Base-by-base conservation (phyloP, 2,329 filamentous ascomycete genomes). In the Myriosclerotinia scirpicola region DNA sequence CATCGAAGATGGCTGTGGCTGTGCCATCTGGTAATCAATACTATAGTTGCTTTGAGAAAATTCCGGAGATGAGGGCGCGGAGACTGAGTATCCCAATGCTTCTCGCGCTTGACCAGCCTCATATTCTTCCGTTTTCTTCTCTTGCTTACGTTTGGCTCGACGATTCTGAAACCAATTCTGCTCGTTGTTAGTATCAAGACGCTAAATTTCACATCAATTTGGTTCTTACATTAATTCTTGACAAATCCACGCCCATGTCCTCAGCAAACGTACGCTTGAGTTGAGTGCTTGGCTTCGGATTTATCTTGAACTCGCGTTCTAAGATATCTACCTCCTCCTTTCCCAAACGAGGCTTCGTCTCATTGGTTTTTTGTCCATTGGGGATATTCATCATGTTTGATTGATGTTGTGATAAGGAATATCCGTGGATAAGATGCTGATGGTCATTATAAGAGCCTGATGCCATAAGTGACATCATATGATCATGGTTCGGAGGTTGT, bases 81-180 rank as follows among this genome's bases (percentile, higher is more conserved):
- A 74, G 14, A 38, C 58, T 54, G 71, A 73, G 30, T 40, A 63
- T n/a, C 67, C 70, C 46, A 70, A 12, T 15, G 71, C 70, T 64
- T 74, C 72, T 56, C 71, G 71, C 46, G 71, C 71, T 65, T 80
- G 79, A 30, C 78, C 78, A 30, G 80, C 80, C 70, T 84, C 81
- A 68, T 82, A 81, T 65, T 81, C 81, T 66, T 81, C 79, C 54
- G 82, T 79, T 69, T 86, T 87, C 73, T 81, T 84, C 75, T 87
- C 84, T 74, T 88, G 86, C 82, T 76, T 76, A 48, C 74, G 66
- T 64, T 76, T 76, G 15, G 87, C 86, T 62, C 87, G 82, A 67
- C 87, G 80, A 74, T 89, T 89, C 71, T 89, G 87, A 73, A 89
- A 89, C 87, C 87, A 89, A 74, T 89, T 89, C 86, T 89, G 64